Percentiles rank a stretch among this genome's conserved stretches.
Conservation (phyloP, 2,329 filamentous ascomycete genomes). For the Diaporthe sp. region DNA sequence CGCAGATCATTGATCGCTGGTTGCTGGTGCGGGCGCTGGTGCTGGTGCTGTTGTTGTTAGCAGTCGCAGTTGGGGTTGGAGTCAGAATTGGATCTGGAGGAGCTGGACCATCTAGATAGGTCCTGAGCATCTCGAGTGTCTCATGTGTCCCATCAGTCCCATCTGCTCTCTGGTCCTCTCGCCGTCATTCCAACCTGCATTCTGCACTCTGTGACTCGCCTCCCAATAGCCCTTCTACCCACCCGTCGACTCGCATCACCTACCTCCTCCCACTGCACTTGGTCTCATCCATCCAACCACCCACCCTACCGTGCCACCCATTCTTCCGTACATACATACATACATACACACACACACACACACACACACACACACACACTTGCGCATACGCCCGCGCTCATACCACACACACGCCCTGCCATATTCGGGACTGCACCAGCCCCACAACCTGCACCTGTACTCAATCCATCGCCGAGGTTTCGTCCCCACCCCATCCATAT, state of each 20-base stretch:
- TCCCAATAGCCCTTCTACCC: not conserved
- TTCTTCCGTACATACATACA: not conserved
- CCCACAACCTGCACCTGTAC: conserved; percentile 8
- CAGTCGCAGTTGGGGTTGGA: conserved; percentile 1
- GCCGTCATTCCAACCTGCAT: conserved; percentile 9
- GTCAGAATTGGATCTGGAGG: conserved; percentile 5
- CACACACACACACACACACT: not conserved
- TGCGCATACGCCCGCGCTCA: conserved; percentile 3
- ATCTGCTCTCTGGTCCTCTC: conserved; percentile 7
- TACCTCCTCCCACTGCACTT: not conserved
- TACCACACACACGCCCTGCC: not conserved
- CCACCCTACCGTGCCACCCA: not conserved
- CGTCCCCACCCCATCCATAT: conserved; percentile 23
- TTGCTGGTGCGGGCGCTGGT: not conserved
- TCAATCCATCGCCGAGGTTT: conserved; percentile 8
- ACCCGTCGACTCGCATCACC: conserved; percentile 4
- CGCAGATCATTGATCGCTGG: not conserved
- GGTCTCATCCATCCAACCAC: conserved; percentile 21
- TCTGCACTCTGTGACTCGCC: conserved; percentile 3
- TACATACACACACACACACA: not conserved
- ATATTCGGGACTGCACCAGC: not conserved
- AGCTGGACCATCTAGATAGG: not conserved
- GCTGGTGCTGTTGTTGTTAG: not conserved
- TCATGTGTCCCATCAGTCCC: conserved; percentile 22
- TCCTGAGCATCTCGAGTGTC: conserved; percentile 28